Percentiles rank a stretch among this genome's conserved stretches.
phyloP scores from a whole-genome alignment of 2,329 filamentous ascomycete species.

The Nakataea oryzae region DNA sequence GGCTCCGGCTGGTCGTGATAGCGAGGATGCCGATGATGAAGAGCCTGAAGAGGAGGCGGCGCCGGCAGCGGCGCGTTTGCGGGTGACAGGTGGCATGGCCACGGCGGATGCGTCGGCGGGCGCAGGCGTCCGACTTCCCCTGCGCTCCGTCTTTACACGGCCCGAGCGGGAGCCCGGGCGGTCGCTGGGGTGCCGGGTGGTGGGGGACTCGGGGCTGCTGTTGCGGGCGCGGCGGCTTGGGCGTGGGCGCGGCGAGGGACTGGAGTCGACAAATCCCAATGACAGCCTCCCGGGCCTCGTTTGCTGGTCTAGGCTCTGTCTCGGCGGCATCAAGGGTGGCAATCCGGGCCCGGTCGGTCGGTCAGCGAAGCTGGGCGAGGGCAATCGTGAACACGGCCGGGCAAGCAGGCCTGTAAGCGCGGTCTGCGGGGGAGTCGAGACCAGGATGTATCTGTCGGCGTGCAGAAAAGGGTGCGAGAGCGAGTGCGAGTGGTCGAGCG shows the following conservation, averaged over 20 bases:
- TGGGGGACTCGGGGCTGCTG: background rate
- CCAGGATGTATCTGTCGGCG: background rate
- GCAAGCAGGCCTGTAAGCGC: background rate
- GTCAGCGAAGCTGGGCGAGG: background rate
- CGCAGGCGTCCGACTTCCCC: background rate
- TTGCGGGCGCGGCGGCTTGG: background rate
- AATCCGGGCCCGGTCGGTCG: background rate
- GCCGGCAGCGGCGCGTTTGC: background rate
- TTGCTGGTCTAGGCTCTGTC: background rate
- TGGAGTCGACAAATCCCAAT: background rate
- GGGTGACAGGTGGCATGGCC: background rate
- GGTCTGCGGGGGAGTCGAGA: background rate
- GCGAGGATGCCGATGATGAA: background rate
- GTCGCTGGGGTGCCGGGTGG: background rate
- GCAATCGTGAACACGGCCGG: too few relatives aligned
- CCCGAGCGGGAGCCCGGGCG: background rate
- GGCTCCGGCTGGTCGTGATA: background rate
- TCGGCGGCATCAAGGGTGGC: background rate
- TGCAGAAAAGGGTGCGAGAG: background rate
- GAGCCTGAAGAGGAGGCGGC: background rate
- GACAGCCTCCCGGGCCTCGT: background rate
- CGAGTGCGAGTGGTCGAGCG: background rate
- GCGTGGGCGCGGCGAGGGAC: background rate
- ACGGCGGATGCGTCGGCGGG: background rate
- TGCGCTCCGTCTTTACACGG: background rate